Percentiles rank a stretch among this genome's conserved stretches.
Evolutionary conservation across 306 rosid species (phyloP).

Genomic region (Vigna trinervia): DNA sequence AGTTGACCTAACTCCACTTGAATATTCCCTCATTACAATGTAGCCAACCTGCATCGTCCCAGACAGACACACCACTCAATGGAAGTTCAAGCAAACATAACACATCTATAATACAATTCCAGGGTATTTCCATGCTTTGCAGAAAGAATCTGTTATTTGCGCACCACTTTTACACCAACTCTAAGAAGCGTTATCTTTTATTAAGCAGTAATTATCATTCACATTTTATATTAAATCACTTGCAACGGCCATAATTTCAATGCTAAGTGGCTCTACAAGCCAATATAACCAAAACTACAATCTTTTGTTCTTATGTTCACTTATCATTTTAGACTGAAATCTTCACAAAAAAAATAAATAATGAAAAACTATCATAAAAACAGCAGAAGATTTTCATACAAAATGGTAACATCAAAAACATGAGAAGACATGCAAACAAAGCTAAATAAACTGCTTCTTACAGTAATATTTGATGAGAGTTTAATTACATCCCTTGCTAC

Average conservation of each 20-base stretch:
- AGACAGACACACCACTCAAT: background rate
- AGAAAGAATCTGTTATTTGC: conserved; percentile 10
- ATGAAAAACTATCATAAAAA: conserved; percentile 30
- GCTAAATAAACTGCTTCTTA: conserved; percentile 43
- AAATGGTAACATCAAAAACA: conserved; percentile 14
- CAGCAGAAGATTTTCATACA: conserved; percentile 10
- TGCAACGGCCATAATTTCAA: background rate
- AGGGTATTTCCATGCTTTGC: background rate
- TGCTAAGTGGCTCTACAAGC: conserved; percentile 1
- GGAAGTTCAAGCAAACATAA: conserved; percentile 11
- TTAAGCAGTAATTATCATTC: conserved; percentile 6
- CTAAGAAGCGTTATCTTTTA: conserved; percentile 10
- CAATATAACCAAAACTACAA: conserved; percentile 15
- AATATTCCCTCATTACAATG: conserved; percentile 80
- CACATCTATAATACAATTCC: conserved; percentile 16
- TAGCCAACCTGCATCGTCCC: conserved; percentile 77
- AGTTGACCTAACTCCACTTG: conserved; percentile 66
- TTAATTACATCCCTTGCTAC: conserved; percentile 82
- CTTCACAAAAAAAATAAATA: background rate
- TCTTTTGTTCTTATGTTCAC: conserved; percentile 30
- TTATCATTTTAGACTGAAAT: conserved; percentile 27
- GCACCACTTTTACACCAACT: background rate
- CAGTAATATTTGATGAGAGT: conserved; percentile 66
- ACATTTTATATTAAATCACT: background rate
- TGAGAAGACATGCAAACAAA: conserved; percentile 25